phyloP scores from a whole-genome alignment of 176 grass and related monocot genomes.

The Avena insularis region DNA sequence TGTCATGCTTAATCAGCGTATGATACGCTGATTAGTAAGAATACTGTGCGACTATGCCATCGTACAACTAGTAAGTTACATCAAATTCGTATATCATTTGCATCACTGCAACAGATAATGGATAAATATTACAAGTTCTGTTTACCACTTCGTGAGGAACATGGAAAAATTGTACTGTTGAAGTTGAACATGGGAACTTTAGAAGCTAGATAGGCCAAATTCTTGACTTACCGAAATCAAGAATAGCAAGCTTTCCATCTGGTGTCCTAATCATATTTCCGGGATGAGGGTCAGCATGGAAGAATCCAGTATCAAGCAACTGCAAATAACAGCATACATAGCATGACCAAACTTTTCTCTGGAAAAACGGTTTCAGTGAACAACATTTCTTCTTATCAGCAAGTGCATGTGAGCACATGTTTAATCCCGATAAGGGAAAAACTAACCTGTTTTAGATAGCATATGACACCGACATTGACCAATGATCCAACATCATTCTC shows the following conservation, averaged over 20 bases:
- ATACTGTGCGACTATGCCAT: neutral
- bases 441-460: slow-evolving; percentile 95
- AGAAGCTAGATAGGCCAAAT: slow-evolving; percentile 24
- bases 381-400: neutral
- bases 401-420: neutral
- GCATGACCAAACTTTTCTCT: neutral
- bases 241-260: slow-evolving; percentile 97
- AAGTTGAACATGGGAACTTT: neutral
- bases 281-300: slow-evolving; percentile 97
- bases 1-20: slow-evolving; percentile 7
- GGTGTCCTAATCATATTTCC: slow-evolving; percentile 98
- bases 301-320: slow-evolving; percentile 98
- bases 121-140: neutral
- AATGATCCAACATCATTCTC: slow-evolving; percentile 91
- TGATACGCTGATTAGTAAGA: neutral
- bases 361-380: neutral
- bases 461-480: slow-evolving; percentile 98
- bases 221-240: slow-evolving; percentile 89
- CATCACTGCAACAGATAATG: neutral
- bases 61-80: neutral
- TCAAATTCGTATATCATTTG: neutral
- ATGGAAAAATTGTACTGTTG: neutral
- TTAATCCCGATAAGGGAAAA: neutral
- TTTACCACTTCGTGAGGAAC: slow-evolving; percentile 13
- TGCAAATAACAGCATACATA: slow-evolving; percentile 34